Percentiles rank a stretch among this genome's conserved stretches.
Evolutionary conservation across 257 asterid genomes (phyloP).

Genomic region (Fraxinus anomala): DNA sequence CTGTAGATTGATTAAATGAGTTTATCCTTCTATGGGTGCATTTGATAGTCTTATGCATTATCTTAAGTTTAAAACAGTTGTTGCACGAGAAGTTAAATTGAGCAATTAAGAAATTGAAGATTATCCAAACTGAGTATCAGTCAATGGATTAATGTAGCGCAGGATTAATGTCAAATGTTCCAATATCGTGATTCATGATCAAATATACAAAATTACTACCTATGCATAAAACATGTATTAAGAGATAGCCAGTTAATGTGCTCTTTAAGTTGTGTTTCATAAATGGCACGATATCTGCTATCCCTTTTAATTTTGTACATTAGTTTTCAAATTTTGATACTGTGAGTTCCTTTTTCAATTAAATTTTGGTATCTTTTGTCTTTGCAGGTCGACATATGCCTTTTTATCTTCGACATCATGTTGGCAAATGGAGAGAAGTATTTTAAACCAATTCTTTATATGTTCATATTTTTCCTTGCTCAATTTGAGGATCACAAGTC

Average conservation of each 20-base stretch:
- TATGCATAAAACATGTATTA: conserved; percentile 1
- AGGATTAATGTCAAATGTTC: conserved; percentile 1
- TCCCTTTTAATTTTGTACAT: not conserved
- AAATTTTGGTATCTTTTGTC: conserved; percentile 29
- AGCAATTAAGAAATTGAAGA: conserved; percentile 7
- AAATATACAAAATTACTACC: conserved; percentile 13
- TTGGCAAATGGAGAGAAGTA: conserved; percentile 73
- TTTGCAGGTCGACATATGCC: conserved; percentile 80
- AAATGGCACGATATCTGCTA: conserved; percentile 8
- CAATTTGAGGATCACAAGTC: conserved; percentile 4
- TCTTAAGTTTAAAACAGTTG: conserved; percentile 7
- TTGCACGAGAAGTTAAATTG: not conserved
- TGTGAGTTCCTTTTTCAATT: conserved; percentile 13
- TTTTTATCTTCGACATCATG: conserved; percentile 86
- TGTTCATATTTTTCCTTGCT: conserved; percentile 20
- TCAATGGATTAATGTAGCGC: conserved; percentile 8
- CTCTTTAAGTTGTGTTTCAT: conserved; percentile 11
- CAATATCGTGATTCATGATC: not conserved
- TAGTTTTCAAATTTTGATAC: conserved; percentile 6
- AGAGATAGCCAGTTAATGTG: not conserved
- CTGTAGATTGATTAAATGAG: not conserved
- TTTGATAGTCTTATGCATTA: conserved; percentile 15
- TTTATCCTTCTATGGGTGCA: not conserved
- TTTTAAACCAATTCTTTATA: conserved; percentile 31
- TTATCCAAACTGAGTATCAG: not conserved